These are phyloP conservation scores for Brassica incana DNA, from an alignment of 345 rosid genomes.

Conservation along the genomic window DNA sequence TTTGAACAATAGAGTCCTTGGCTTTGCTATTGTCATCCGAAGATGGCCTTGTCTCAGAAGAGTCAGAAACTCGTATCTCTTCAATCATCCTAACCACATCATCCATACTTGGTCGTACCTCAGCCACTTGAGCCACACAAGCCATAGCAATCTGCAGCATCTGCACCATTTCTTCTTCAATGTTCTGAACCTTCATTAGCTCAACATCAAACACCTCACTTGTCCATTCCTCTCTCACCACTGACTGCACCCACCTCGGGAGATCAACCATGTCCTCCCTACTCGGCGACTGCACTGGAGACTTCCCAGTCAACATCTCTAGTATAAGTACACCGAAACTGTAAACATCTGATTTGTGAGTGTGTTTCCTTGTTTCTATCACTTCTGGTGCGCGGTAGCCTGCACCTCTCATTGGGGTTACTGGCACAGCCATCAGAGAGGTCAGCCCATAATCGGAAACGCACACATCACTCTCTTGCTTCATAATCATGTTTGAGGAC, in stretches of 20 bases:
- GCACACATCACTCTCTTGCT: conserved; percentile 54
- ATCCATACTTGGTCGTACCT: conserved; percentile 70
- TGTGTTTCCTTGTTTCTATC: conserved; percentile 72
- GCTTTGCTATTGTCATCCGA: conserved; percentile 73
- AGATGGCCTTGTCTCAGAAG: conserved; percentile 72
- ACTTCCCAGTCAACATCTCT: conserved; percentile 80
- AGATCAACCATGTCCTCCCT: conserved; percentile 78
- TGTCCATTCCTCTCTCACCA: conserved; percentile 84
- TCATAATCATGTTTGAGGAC: conserved; percentile 76
- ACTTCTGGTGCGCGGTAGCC: conserved; percentile 83
- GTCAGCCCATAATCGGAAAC: conserved; percentile 69
- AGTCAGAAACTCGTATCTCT: conserved; percentile 73
- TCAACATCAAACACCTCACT: conserved; percentile 85
- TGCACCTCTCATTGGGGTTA: conserved; percentile 55
- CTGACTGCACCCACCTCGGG: conserved; percentile 90
- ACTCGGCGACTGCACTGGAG: conserved; percentile 69
- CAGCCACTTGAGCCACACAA: conserved; percentile 65
- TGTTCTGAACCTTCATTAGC: conserved; percentile 72
- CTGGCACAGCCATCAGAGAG: conserved; percentile 63
- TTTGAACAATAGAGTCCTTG: conserved; percentile 71
- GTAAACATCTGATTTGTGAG: conserved; percentile 70
- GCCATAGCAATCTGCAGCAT: conserved; percentile 80
- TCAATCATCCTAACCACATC: conserved; percentile 86
- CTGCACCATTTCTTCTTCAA: conserved; percentile 86
- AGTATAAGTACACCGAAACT: conserved; percentile 79